Evolutionary conservation across 208 protist species (phyloP), one percentile per base, ranked within the genome.

Genomic region (Acanthamoeba culbertsoni): DNA sequence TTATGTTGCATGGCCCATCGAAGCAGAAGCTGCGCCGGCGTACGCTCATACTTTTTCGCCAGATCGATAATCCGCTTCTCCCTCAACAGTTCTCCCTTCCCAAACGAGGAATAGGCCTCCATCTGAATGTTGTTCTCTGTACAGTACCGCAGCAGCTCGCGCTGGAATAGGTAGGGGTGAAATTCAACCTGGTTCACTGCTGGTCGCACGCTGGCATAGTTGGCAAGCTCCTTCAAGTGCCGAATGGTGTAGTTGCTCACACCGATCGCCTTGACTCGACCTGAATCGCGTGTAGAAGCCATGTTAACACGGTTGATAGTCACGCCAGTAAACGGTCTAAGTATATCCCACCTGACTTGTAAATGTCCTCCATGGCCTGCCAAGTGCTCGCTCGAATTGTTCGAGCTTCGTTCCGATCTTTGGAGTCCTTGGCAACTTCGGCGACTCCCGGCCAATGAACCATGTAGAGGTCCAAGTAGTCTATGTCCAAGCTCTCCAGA

Each of bases 1-100:
- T 65, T 77, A 18, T 48, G 63, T 63, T 95, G 94, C 55, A 94
- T 45, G 45, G 37, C 92, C 94, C 94, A 95, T 16, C 94, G 91
- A 63, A 95, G 63, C 26, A 95, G 91, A 40, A 95, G 55, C 92
- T 94, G 91, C 23, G 94, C 94, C 0, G 82, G 43, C 23, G 94
- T 94, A 10, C 48, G 62, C n/a, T 37, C 62, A 35, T 43, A 46
- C 33, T 48, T 57, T 26, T 43, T 55, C 31, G 59, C 91, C n/a
- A 93, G 35, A 0, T 89, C 55, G 7, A 95, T 55, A n/a, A 93
- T 55, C 28, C 79, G 79, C 79, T 10, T 57, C 10, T 63, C 46
- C 79, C 62, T 63, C 46, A 88, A 35, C 28, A 55, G 79, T 23
- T 88, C 79, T 42, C 79, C 51, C 79, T 79, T 79, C 18, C 68